Evolutionary conservation across 78 protist genomes (phyloP).

Genomic region (Polysphondylium violaceum): DNA sequence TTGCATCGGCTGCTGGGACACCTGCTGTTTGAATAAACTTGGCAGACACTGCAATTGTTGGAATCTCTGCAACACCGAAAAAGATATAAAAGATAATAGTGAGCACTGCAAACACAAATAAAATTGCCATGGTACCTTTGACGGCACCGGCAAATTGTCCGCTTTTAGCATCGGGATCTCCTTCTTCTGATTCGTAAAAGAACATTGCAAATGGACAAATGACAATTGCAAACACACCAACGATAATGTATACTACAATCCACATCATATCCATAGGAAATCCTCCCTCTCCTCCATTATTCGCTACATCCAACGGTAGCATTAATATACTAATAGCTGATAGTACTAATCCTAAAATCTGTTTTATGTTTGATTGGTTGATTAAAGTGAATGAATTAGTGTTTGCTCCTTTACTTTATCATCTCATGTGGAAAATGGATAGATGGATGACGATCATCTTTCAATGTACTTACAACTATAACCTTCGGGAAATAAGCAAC

Average conservation of each 20-base stretch:
- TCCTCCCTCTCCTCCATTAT: conserved; percentile 67
- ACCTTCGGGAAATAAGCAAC: conserved; percentile 78
- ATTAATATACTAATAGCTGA: conserved; percentile 55
- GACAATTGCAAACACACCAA: conserved; percentile 68
- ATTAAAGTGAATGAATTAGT: too few species aligned
- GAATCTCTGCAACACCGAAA: conserved; percentile 79
- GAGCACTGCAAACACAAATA: conserved; percentile 45
- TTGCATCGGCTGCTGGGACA: not conserved
- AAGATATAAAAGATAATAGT: conserved; percentile 32
- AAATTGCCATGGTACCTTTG: conserved; percentile 46
- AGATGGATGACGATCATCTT: not conserved
- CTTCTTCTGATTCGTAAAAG: conserved; percentile 93
- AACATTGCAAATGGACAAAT: conserved; percentile 92
- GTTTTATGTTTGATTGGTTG: too few species aligned
- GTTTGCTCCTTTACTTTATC: too few species aligned
- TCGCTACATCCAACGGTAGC: conserved; percentile 87
- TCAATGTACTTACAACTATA: conserved; percentile 55
- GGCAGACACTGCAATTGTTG: conserved; percentile 22
- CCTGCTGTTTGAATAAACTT: not conserved
- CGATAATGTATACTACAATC: conserved; percentile 67
- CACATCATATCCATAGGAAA: conserved; percentile 74
- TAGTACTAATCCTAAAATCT: conserved; percentile 75
- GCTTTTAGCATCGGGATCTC: conserved; percentile 51
- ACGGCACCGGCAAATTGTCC: conserved; percentile 67
- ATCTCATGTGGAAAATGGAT: not conserved